Evolutionary conservation across 1,284 basidiomycete species (phyloP).

Genomic region (Phlebopus sp.): DNA sequence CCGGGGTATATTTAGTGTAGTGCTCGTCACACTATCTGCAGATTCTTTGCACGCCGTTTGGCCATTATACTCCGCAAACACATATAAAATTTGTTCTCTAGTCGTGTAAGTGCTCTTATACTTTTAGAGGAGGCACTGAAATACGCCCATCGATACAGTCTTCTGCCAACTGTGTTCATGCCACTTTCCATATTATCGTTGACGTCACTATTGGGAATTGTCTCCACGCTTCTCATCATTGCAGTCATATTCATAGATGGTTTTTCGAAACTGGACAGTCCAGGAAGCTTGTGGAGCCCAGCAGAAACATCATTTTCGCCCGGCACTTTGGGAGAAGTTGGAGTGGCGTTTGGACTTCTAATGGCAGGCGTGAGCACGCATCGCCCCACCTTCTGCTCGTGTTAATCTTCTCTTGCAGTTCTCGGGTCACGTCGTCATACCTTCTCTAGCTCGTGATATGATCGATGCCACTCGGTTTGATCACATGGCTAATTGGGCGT

Average conservation of each 20-base stretch:
- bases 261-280: conserved; percentile 70
- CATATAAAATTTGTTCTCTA: conserved; percentile 76
- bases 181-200: conserved; percentile 83
- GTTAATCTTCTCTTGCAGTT: conserved; percentile 47
- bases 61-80: conserved; percentile 62
- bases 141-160: conserved; percentile 37
- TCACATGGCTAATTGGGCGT: conserved; percentile 84
- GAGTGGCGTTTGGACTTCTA: conserved; percentile 82
- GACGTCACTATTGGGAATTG: conserved; percentile 80
- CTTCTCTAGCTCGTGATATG: conserved; percentile 91
- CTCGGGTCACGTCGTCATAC: conserved; percentile 91
- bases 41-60: conserved; percentile 79
- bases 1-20: conserved; percentile 53
- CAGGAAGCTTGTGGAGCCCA: conserved; percentile 81
- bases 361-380: conserved; percentile 80
- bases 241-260: conserved; percentile 85
- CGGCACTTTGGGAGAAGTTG: conserved; percentile 57
- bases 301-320: conserved; percentile 68
- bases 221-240: conserved; percentile 78
- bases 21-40: conserved; percentile 82
- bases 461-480: conserved; percentile 78
- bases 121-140: not conserved
- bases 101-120: conserved; percentile 52
- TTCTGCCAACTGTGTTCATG: conserved; percentile 82
- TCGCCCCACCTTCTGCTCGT: not conserved